A percentile compares a stretch with the other conserved stretches of the same genome.
These are phyloP conservation scores for Xeromyces bisporus DNA, from an alignment of 495 filamentous ascomycete species.

Conservation along the genomic window DNA sequence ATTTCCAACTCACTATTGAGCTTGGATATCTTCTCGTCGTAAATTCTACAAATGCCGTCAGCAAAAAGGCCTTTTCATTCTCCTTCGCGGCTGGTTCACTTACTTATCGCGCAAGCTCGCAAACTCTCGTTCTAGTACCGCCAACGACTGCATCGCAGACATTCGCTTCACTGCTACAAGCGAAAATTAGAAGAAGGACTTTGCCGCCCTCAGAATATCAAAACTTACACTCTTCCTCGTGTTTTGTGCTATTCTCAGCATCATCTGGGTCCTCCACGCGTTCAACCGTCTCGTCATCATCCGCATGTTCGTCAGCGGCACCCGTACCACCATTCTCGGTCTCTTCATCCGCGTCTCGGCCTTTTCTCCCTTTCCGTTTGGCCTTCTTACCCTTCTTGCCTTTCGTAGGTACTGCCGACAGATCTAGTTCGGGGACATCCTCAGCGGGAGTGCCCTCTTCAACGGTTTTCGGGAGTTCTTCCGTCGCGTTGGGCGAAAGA, in stretches of 20 bases:
- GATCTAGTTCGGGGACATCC: slow-evolving; percentile 20
- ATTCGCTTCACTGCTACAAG: slow-evolving; percentile 57
- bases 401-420: slow-evolving; percentile 15
- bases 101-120: slow-evolving; percentile 73
- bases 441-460: slow-evolving; percentile 24
- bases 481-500: slow-evolving; percentile 18
- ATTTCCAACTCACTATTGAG: slow-evolving; percentile 71
- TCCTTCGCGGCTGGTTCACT: slow-evolving; percentile 10
- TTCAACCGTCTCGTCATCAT: slow-evolving; percentile 30
- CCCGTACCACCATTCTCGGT: slow-evolving; percentile 12
- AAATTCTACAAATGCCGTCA: slow-evolving; percentile 43
- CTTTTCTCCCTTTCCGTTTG: slow-evolving; percentile 28
- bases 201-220: slow-evolving; percentile 1
- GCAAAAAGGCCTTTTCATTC: slow-evolving; percentile 1
- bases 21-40: slow-evolving; percentile 68
- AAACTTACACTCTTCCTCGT: slow-evolving; percentile 57
- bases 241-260: slow-evolving; percentile 20
- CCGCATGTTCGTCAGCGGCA: slow-evolving; percentile 20
- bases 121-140: slow-evolving; percentile 68
- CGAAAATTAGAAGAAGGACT: slow-evolving; percentile 21
- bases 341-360: slow-evolving; percentile 23
- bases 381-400: slow-evolving; percentile 27
- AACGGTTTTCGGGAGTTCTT: slow-evolving; percentile 17
- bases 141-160: slow-evolving; percentile 62
- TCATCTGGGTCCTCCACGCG: slow-evolving; percentile 25